These are phyloP conservation scores for Candida sakaeoensis DNA, from an alignment of 805 yeast genomes.

Conservation along the genomic window DNA sequence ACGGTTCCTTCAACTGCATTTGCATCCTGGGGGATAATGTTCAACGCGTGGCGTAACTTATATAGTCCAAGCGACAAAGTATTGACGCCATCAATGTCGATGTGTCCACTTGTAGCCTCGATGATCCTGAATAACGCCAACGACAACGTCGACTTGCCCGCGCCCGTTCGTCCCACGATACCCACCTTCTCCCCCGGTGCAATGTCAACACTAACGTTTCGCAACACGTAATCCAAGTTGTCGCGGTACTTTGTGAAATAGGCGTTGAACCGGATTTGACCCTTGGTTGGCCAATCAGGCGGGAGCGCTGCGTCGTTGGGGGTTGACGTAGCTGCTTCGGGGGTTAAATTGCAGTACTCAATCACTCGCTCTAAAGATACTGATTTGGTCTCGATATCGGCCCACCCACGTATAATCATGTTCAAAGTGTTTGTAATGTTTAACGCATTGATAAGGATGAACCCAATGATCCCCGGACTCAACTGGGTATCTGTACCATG, in stretches of 20 bases:
- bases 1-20: slow-evolving; percentile 87
- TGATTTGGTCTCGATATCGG: slow-evolving; percentile 31
- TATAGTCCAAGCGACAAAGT: slow-evolving; percentile 66
- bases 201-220: slow-evolving; percentile 59
- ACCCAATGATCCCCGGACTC: slow-evolving; percentile 34
- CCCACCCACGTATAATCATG: slow-evolving; percentile 30
- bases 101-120: slow-evolving; percentile 66
- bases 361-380: slow-evolving; percentile 35
- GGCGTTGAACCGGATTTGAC: slow-evolving; percentile 61
- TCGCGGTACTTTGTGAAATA: slow-evolving; percentile 82
- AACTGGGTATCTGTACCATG: slow-evolving; percentile 19
- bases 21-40: slow-evolving; percentile 92
- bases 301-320: no score
- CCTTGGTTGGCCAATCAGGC: slow-evolving; percentile 73
- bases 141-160: slow-evolving; percentile 87
- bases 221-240: slow-evolving; percentile 77
- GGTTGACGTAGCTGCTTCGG: no score
- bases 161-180: slow-evolving; percentile 89
- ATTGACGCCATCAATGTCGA: slow-evolving; percentile 66
- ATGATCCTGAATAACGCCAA: slow-evolving; percentile 81
- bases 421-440: slow-evolving; percentile 28
- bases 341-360: slow-evolving; percentile 31
- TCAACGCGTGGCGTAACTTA: slow-evolving; percentile 71
- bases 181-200: slow-evolving; percentile 82
- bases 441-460: slow-evolving; percentile 34